phyloP scores from a whole-genome alignment of 768 basidiomycete genomes.

The Mycena crocata region DNA sequence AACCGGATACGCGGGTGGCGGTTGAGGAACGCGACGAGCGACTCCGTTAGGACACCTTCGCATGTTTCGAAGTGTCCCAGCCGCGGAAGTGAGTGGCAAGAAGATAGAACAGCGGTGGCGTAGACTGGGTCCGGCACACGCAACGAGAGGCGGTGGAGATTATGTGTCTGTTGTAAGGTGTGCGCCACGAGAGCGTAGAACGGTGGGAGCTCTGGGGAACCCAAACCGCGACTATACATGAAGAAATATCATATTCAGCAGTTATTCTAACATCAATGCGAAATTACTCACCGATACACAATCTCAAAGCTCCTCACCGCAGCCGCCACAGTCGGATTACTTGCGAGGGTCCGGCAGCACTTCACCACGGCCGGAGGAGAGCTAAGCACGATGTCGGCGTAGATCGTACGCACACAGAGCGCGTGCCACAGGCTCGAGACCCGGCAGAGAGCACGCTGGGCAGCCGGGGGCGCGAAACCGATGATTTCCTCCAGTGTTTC shows the following conservation, averaged over 20 bases:
- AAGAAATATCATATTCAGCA: not conserved
- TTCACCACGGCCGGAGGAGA: slow-evolving; percentile 43
- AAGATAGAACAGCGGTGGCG: slow-evolving; percentile 37
- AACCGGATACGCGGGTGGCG: slow-evolving; percentile 48
- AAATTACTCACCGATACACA: slow-evolving; percentile 47
- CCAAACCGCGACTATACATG: slow-evolving; percentile 23
- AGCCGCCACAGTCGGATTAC: slow-evolving; percentile 41
- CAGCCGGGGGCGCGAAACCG: slow-evolving; percentile 39
- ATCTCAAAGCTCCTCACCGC: slow-evolving; percentile 47
- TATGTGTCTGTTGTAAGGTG: slow-evolving; percentile 40
- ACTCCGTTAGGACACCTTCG: slow-evolving; percentile 44
- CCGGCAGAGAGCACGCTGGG: slow-evolving; percentile 46
- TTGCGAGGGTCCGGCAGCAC: slow-evolving; percentile 49
- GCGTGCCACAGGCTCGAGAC: slow-evolving; percentile 49
- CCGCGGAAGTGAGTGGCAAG: slow-evolving; percentile 39
- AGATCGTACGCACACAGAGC: slow-evolving; percentile 47
- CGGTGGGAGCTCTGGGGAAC: slow-evolving; percentile 34
- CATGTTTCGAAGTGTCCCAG: slow-evolving; percentile 53
- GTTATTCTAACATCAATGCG: no score
- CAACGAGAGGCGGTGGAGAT: slow-evolving; percentile 46
- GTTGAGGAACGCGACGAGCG: slow-evolving; percentile 48
- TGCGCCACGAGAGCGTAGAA: slow-evolving; percentile 46
- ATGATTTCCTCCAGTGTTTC: slow-evolving; percentile 52
- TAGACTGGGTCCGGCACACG: slow-evolving; percentile 46
- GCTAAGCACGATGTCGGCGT: slow-evolving; percentile 46